Base-by-base conservation (phyloP, 129 eudicot genomes). In the Flaveria ramosissima region DNA sequence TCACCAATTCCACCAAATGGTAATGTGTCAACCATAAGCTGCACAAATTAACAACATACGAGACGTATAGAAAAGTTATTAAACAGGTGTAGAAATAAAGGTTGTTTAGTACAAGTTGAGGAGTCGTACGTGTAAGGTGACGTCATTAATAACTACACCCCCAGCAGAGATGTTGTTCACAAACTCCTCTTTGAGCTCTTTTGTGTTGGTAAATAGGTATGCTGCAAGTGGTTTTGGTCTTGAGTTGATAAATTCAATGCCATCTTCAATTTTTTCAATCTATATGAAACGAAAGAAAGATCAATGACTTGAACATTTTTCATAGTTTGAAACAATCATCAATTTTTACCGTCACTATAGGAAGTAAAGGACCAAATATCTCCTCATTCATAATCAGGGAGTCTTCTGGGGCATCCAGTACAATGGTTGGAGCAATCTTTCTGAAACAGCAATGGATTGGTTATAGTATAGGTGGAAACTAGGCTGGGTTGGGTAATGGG, bases 1-100 rank as follows among this genome's bases (percentile, higher is more conserved):
- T 85, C 96, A 42, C 96, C 98, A 9, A 93, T 85, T 52, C 98
- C 98, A 16, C 98, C 98, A 85, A 93, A 93, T 68, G 98, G 97
- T 81, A 93, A 77, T 1, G 83, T 70, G 70, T 78, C 84, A 32
- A 85, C 88, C 19, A 86, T 83, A 77, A 93, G 87, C 97, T 93
- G 91, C 88, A 86, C 21, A 72, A 63, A 46, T 43, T 51, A 23
- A 10, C 46, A 48, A 77, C 0, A 8, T 41, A 77, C 0, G 13
- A 59, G 45, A 36, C 9, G 16, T 55, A 41, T 48, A 16, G 53
- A 52, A 15, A 12, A 51, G 27, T 79, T 77, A 26, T 68, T 60
- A 19, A 30, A 64, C 17, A 47, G 41, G 42, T 21, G 55, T 50
- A 64, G 19, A 5, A 21, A 39, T 32, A 59, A 42, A 48, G 56